Conservation (phyloP, 2,329 filamentous ascomycete species). For the Aureobasidium sp. region DNA sequence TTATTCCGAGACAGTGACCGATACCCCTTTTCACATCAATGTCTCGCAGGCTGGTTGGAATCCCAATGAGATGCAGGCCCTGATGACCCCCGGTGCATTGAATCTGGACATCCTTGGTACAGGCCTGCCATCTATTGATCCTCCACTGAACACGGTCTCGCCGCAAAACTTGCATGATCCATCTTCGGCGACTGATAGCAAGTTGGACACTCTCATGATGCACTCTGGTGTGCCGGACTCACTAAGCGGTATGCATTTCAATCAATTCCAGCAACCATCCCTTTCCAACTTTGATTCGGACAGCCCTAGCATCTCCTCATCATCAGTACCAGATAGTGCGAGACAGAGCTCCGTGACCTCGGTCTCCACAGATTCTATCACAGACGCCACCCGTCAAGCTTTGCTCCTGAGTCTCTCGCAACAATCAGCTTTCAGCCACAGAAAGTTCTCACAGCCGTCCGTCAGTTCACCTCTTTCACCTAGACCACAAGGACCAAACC, state of each 20-base stretch:
- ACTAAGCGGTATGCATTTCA: conserved; percentile 46
- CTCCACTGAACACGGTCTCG: conserved; percentile 65
- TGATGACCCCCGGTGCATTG: conserved; percentile 60
- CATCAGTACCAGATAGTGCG: conserved; percentile 62
- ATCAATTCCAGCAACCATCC: conserved; percentile 45
- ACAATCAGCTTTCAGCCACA: conserved; percentile 47
- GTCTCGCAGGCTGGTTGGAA: conserved; percentile 45
- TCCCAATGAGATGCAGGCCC: conserved; percentile 61
- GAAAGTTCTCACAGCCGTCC: conserved; percentile 54
- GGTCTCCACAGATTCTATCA: conserved; percentile 58
- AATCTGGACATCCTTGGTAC: conserved; percentile 66
- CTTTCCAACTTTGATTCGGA: conserved; percentile 63
- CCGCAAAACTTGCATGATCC: conserved; percentile 68
- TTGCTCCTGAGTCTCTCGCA: conserved; percentile 56
- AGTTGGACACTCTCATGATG: conserved; percentile 62
- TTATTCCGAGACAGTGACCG: conserved; percentile 85
- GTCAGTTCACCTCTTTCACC: conserved; percentile 47
- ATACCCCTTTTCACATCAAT: conserved; percentile 46
- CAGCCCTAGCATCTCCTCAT: conserved; percentile 53
- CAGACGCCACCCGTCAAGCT: conserved; percentile 58
- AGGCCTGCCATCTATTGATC: conserved; percentile 68
- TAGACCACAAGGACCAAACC: conserved; percentile 38
- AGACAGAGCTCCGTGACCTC: conserved; percentile 54
- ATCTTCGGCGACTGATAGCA: conserved; percentile 57
- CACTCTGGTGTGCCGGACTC: conserved; percentile 56